These are phyloP conservation scores for cucumber (Cucumis sativus) DNA, from an alignment of 306 rosid species.

Conservation along the genomic window DNA sequence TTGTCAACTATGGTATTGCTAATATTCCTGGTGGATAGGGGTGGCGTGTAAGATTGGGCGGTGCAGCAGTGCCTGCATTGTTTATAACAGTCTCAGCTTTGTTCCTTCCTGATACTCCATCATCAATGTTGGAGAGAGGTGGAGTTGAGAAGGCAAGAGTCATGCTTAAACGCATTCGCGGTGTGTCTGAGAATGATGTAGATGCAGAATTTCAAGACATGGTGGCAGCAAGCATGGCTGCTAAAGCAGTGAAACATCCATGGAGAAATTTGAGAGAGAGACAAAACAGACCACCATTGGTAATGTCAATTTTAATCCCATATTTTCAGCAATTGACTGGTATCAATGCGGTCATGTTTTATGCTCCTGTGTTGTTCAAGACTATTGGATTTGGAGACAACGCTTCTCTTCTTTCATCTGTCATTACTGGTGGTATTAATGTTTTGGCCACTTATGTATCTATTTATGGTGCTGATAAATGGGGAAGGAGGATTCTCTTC, in stretches of 20 bases:
- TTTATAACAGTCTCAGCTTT: conserved; percentile 33
- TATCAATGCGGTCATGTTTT: not conserved
- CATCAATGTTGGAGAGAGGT: conserved; percentile 1
- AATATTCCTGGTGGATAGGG: conserved; percentile 23
- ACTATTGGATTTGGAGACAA: too few relatives aligned
- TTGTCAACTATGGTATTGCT: too few relatives aligned
- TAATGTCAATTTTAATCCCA: too few relatives aligned
- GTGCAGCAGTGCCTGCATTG: conserved; percentile 39
- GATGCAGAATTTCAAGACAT: not conserved
- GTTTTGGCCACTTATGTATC: not conserved
- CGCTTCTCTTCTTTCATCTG: too few relatives aligned
- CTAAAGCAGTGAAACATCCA: not conserved
- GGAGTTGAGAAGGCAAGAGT: conserved; percentile 30
- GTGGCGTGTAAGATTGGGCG: conserved; percentile 37
- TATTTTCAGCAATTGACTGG: not conserved
- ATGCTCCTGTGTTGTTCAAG: too few relatives aligned
- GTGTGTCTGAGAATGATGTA: not conserved
- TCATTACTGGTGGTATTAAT: too few relatives aligned
- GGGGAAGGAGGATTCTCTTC: not conserved
- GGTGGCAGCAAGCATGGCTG: not conserved
- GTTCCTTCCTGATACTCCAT: conserved; percentile 42
- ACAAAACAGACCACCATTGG: too few relatives aligned
- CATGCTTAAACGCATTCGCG: conserved; percentile 14
- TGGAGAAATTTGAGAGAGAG: too few relatives aligned
- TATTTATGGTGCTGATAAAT: not conserved